These are phyloP conservation scores for Claviceps africana DNA, from an alignment of 2,329 filamentous ascomycete genomes.

Conservation along the genomic window DNA sequence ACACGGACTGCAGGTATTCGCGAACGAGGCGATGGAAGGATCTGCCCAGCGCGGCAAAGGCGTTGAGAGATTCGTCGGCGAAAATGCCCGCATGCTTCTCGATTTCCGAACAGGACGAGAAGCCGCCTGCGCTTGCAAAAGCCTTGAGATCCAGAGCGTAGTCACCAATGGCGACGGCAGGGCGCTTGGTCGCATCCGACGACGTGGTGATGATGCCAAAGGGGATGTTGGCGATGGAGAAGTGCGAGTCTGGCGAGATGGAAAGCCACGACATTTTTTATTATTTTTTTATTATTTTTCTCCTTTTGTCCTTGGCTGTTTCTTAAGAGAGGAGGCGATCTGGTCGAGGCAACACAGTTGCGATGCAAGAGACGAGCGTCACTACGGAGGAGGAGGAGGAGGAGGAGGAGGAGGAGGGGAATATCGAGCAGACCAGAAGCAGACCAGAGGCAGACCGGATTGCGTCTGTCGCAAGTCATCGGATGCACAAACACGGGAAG, in stretches of 20 bases:
- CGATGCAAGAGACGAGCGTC: background rate
- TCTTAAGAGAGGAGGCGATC: background rate
- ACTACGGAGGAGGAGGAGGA: background rate
- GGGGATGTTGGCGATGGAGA: constrained; percentile 68
- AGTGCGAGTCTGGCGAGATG: constrained; percentile 23
- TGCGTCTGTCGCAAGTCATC: background rate
- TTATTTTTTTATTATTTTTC: background rate
- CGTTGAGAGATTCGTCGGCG: constrained; percentile 16
- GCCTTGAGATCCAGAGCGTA: constrained; percentile 54
- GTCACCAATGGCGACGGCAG: constrained; percentile 59
- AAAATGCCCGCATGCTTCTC: constrained; percentile 15
- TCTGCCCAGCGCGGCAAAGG: constrained; percentile 41
- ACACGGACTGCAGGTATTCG: constrained; percentile 49
- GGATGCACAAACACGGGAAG: background rate
- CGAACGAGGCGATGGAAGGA: constrained; percentile 57
- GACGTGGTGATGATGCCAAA: constrained; percentile 67
- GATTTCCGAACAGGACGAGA: constrained; percentile 16
- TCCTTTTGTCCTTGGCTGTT: background rate
- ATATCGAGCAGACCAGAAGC: background rate
- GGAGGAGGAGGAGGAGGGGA: background rate
- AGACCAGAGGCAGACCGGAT: background rate
- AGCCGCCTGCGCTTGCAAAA: constrained; percentile 36
- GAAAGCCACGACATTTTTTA: constrained; percentile 13
- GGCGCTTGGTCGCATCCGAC: constrained; percentile 39
- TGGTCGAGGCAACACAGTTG: background rate